Base-by-base conservation (phyloP, 805 yeast species). In the Myxozyma udenii region DNA sequence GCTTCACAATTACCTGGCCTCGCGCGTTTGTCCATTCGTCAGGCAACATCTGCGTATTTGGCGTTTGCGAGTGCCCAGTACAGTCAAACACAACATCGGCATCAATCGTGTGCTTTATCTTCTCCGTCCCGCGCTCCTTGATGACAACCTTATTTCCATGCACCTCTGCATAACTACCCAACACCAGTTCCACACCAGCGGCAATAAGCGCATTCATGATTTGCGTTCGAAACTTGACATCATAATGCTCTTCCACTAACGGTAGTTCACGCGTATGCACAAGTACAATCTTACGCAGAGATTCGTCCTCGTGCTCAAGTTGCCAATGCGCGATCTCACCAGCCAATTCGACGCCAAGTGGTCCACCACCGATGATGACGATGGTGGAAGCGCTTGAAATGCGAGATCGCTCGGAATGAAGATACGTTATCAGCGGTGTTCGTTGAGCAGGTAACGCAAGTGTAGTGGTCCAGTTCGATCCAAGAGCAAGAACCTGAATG, bases 291-390 rank as follows among this genome's bases (percentile, higher is more conserved):
- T 59, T 61, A n/a, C n/a, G n/a, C n/a, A n/a, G n/a, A n/a, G n/a
- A n/a, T n/a, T n/a, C n/a, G n/a, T n/a, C n/a, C n/a, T n/a, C n/a
- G n/a, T n/a, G n/a, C 14, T 28, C 33, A 28, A 9, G 33, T 9
- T 28, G 33, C 14, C 33, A 14, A 40, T 61, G 66, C 43, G 69
- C 75, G 41, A 78, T 63, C 50, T 78, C 80, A 23, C 74, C 78
- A 1, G 78, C 76, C 23, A 74, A 64, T 60, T 78, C 81, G 39
- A 76, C 71, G 1, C 80, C 81, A 22, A 76, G 63, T 1, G 80
- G 77, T 18, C 81, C 81, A 11, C 75, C 80, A 7, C 39, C 39
- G 46, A 77, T 71, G 4, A 74, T 65, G 4, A 76, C 71, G 12
- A 78, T 69, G 4, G 61, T 66, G 4, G 72, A 62, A 12, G 75